Conservation (phyloP, 1,284 basidiomycete genomes). For the Clitocybe nebularis region DNA sequence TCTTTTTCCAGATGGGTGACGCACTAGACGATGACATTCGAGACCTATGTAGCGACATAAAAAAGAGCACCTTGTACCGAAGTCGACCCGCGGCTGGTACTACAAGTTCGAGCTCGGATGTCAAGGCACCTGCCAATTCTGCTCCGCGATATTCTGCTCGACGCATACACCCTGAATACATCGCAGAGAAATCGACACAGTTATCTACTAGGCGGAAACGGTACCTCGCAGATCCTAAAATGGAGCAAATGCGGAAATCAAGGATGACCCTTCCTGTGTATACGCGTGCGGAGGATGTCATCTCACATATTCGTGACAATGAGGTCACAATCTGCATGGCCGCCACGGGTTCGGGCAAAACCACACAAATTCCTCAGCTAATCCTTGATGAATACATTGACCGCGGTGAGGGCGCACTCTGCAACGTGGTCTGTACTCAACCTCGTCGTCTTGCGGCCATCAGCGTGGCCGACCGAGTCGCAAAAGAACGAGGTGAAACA, state of each 20-base stretch:
- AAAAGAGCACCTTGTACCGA: slow-evolving; percentile 38
- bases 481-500: slow-evolving; percentile 82
- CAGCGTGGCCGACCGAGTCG: slow-evolving; percentile 89
- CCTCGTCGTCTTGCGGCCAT: slow-evolving; percentile 91
- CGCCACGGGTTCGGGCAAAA: slow-evolving; percentile 94
- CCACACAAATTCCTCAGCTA: slow-evolving; percentile 93
- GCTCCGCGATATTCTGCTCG: slow-evolving; percentile 6
- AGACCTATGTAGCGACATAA: slow-evolving; percentile 69
- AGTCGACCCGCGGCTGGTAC: slow-evolving; percentile 32
- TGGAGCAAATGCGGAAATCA: slow-evolving; percentile 67
- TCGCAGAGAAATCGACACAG: slow-evolving; percentile 53
- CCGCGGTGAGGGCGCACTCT: slow-evolving; percentile 74
- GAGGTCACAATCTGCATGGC: slow-evolving; percentile 94
- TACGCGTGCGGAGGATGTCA: slow-evolving; percentile 58
- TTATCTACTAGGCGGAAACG: slow-evolving; percentile 53
- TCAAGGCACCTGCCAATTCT: background rate
- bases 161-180: slow-evolving; percentile 12
- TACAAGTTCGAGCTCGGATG: slow-evolving; percentile 13
- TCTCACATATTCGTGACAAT: slow-evolving; percentile 72
- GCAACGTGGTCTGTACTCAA: slow-evolving; percentile 94
- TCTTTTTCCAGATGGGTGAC: slow-evolving; percentile 70
- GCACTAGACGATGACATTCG: slow-evolving; percentile 72
- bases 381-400: slow-evolving; percentile 86
- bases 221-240: slow-evolving; percentile 62
- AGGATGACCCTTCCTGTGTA: slow-evolving; percentile 75